A percentile compares a stretch with the other conserved stretches of the same genome.
Conservation (phyloP, 2,329 filamentous ascomycete species). For the Graphilbum fragrans region DNA sequence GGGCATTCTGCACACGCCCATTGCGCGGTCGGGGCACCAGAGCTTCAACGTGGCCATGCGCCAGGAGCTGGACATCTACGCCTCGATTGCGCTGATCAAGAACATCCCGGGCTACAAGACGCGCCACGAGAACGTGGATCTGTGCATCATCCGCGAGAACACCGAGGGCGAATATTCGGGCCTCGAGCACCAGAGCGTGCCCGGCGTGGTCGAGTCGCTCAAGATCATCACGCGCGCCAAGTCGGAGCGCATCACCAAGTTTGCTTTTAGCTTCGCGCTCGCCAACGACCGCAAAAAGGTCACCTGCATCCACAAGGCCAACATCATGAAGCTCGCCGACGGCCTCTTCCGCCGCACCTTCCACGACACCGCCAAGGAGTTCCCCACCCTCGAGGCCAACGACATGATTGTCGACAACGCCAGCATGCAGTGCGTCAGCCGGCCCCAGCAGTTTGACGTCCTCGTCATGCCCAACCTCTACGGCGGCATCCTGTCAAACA, state of each 20-base stretch:
- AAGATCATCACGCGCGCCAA: slow-evolving; percentile 99
- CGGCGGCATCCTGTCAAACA: slow-evolving; percentile 97
- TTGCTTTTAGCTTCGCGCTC: slow-evolving; percentile 93
- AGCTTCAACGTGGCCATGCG: slow-evolving; percentile 99
- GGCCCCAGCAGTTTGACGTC: slow-evolving; percentile 96
- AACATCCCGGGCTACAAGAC: slow-evolving; percentile 99
- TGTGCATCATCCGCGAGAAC: slow-evolving; percentile 99
- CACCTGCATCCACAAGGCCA: slow-evolving; percentile 99
- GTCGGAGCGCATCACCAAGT: slow-evolving; percentile 98
- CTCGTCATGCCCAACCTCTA: slow-evolving; percentile 99
- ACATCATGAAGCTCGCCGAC: slow-evolving; percentile 99
- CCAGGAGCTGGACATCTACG: slow-evolving; percentile 99
- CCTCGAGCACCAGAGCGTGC: slow-evolving; percentile 94
- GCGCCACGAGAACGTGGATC: slow-evolving; percentile 91
- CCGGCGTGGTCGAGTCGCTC: slow-evolving; percentile 93
- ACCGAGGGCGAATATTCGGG: slow-evolving; percentile 99
- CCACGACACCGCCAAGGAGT: slow-evolving; percentile 86
- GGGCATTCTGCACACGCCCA: slow-evolving; percentile 95
- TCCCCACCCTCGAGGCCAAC: slow-evolving; percentile 88
- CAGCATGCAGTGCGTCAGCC: slow-evolving; percentile 96
- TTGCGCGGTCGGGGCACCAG: slow-evolving; percentile 93
- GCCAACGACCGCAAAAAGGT: slow-evolving; percentile 99
- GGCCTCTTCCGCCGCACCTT: slow-evolving; percentile 98
- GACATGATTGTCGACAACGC: slow-evolving; percentile 99
- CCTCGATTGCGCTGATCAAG: slow-evolving; percentile 95